Conservation (phyloP, 495 filamentous ascomycete species). For the Chaetomium tenue region DNA sequence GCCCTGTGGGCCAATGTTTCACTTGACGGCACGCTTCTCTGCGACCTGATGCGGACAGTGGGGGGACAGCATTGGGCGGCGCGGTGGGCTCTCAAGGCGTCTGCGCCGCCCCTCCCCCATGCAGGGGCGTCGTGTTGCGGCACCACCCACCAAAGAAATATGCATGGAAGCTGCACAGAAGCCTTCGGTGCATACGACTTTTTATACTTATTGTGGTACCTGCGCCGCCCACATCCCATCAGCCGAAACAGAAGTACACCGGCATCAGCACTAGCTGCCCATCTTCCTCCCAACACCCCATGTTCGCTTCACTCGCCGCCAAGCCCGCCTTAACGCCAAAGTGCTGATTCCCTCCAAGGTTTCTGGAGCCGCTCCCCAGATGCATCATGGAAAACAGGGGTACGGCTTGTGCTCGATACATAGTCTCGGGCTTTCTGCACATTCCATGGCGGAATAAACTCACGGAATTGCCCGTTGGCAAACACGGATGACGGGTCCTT, state of each 20-base stretch:
- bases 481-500: constrained; percentile 11
- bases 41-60: constrained; percentile 7
- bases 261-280: constrained; percentile 4
- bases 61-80: constrained; percentile 1
- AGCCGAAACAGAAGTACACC: not conserved
- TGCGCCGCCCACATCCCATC: not conserved
- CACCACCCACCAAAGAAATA: not conserved
- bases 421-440: constrained; percentile 6
- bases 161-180: constrained; percentile 22
- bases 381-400: constrained; percentile 2
- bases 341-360: not conserved
- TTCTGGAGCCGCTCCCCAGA: constrained; percentile 15
- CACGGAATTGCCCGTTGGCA: constrained; percentile 16
- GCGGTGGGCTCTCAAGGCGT: not conserved
- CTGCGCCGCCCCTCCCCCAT: constrained; percentile 10
- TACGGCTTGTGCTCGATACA: not conserved
- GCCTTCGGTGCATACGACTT: constrained; percentile 21
- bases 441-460: constrained; percentile 15
- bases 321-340: not conserved
- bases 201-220: constrained; percentile 27
- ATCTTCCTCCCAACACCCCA: not conserved
- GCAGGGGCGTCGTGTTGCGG: constrained; percentile 8
- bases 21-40: not conserved
- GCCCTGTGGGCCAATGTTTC: not conserved
- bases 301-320: not conserved